phyloP scores from a whole-genome alignment of 2,329 filamentous ascomycete genomes.

The Hortaea werneckii region DNA sequence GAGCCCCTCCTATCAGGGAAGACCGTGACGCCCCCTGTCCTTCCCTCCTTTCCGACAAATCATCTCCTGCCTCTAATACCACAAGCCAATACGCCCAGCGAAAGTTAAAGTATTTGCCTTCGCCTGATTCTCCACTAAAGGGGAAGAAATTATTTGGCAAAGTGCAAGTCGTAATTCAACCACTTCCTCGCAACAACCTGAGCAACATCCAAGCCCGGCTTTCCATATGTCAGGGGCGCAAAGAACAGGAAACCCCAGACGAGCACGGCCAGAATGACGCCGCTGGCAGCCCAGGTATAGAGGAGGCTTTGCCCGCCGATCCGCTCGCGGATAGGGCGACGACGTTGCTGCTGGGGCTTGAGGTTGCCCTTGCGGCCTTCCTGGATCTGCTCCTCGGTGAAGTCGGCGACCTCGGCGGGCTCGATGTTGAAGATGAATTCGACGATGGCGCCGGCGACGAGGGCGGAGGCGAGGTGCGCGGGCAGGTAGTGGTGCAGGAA shows the following conservation, averaged over 20 bases:
- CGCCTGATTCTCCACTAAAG: no score
- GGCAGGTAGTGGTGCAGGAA: conserved; percentile 98
- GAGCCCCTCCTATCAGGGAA: no score
- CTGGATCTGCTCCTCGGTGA: conserved; percentile 29
- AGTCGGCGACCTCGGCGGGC: conserved; percentile 50
- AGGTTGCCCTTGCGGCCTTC: conserved; percentile 22
- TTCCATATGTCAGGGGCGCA: conserved; percentile 88
- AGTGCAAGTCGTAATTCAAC: conserved; percentile 95
- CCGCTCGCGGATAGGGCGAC: conserved; percentile 70
- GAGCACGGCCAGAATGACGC: conserved; percentile 57
- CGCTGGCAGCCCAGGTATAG: conserved; percentile 67
- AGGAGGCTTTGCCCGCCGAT: conserved; percentile 68
- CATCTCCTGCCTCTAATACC: no score
- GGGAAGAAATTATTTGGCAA: conserved; percentile 65
- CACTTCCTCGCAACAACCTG: conserved; percentile 80
- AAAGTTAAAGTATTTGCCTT: no score
- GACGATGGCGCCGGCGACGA: conserved; percentile 82
- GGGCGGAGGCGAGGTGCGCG: conserved; percentile 78
- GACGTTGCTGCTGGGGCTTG: conserved; percentile 35
- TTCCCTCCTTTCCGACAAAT: no score
- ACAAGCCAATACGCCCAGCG: no score
- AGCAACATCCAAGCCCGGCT: conserved; percentile 71
- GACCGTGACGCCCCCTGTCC: no score
- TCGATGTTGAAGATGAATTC: conserved; percentile 96
- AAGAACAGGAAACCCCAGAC: conserved; percentile 85